phyloP scores from a whole-genome alignment of 2,329 filamentous ascomycete genomes.

The Aspergillus neoniger region DNA sequence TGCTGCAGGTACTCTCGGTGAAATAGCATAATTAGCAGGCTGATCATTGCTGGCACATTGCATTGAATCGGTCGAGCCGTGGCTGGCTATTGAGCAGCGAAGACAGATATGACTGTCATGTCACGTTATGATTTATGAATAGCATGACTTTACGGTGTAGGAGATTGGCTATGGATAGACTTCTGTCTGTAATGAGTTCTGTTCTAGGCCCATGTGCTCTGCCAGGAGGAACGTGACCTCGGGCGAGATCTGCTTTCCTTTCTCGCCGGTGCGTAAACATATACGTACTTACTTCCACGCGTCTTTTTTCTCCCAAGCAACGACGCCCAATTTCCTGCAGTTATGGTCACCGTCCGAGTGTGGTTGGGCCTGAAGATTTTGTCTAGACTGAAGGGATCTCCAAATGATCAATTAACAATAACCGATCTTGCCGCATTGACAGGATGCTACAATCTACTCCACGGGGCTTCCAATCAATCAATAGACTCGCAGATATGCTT shows the following conservation, averaged over 20 bases:
- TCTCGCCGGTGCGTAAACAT: not conserved
- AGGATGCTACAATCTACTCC: not conserved
- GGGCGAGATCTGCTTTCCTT: not conserved
- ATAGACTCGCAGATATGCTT: not conserved
- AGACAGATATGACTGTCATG: not conserved
- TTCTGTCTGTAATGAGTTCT: not conserved
- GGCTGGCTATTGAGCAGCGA: not conserved
- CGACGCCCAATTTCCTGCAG: not conserved
- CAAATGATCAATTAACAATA: too few species aligned
- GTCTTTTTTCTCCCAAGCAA: not conserved
- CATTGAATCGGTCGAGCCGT: not conserved
- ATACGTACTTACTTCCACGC: not conserved
- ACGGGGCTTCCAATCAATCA: not conserved
- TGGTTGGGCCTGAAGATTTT: not conserved
- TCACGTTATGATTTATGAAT: conserved; percentile 1
- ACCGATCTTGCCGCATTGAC: not conserved
- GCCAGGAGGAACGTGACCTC: not conserved
- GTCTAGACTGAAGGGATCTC: not conserved
- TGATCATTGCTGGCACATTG: not conserved
- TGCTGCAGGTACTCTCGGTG: not conserved
- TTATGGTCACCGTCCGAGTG: not conserved
- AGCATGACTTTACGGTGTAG: conserved; percentile 1
- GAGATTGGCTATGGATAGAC: not conserved
- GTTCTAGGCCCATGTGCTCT: not conserved
- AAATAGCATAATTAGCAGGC: not conserved